Conservation (phyloP, 352 stramenopile genomes). For the Blastocystis sp. region DNA sequence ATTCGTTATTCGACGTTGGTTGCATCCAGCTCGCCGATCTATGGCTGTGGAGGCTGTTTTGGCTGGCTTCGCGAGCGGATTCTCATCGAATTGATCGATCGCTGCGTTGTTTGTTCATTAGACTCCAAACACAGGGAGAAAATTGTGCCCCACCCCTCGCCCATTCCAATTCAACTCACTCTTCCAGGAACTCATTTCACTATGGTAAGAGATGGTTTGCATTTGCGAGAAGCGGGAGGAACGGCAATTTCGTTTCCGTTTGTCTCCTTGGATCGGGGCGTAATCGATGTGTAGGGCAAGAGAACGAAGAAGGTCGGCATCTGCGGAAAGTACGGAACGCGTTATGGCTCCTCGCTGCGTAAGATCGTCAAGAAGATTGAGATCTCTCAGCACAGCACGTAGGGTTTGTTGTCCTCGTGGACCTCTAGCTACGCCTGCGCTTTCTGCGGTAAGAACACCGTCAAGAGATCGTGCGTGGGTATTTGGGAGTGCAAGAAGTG, state of each 20-base stretch:
- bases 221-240: too few species aligned
- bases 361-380: conserved; percentile 99
- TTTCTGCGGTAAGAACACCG: conserved; percentile 96
- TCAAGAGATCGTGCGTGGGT: conserved; percentile 74
- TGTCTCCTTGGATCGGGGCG: not conserved
- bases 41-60: not conserved
- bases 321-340: conserved; percentile 98
- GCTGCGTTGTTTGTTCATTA: too few species aligned
- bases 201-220: too few species aligned
- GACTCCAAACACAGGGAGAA: too few species aligned
- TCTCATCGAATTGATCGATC: not conserved
- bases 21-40: not conserved
- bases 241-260: too few species aligned
- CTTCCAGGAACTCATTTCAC: too few species aligned
- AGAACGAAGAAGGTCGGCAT: conserved; percentile 99
- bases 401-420: conserved; percentile 64
- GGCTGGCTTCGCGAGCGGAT: not conserved
- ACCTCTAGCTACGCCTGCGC: conserved; percentile 68
- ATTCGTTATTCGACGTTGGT: not conserved
- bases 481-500: conserved; percentile 98
- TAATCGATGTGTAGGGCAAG: conserved; percentile 74
- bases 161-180: too few species aligned
- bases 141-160: too few species aligned
- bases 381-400: conserved; percentile 96
- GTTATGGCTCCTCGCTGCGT: conserved; percentile 97